Conservation (phyloP, 495 filamentous ascomycete species). For the Neurospora sublineolata region DNA sequence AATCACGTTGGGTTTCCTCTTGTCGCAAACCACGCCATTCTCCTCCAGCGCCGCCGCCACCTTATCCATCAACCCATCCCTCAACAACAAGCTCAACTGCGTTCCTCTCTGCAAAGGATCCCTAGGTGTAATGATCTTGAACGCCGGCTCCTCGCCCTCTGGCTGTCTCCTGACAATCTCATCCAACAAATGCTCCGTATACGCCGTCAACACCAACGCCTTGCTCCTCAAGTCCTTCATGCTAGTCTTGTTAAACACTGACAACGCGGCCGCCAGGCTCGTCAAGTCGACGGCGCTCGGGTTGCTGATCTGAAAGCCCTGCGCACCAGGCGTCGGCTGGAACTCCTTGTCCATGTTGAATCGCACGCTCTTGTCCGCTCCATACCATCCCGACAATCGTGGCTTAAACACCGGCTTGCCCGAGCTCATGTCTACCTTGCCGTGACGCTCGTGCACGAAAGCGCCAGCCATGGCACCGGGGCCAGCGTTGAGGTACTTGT, state of each 20-base stretch:
- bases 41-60: constrained; percentile 56
- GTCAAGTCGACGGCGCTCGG: constrained; percentile 51
- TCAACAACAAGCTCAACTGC: constrained; percentile 66
- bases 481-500: constrained; percentile 89
- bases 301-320: constrained; percentile 55
- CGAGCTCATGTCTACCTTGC: constrained; percentile 31
- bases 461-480: constrained; percentile 73
- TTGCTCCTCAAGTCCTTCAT: constrained; percentile 60
- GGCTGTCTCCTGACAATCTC: constrained; percentile 9
- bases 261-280: constrained; percentile 59
- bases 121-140: constrained; percentile 67
- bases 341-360: constrained; percentile 74
- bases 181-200: constrained; percentile 59
- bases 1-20: constrained; percentile 77
- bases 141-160: constrained; percentile 37
- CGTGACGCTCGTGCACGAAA: constrained; percentile 73
- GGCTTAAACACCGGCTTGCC: constrained; percentile 16
- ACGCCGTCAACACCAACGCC: constrained; percentile 61
- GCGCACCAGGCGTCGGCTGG: constrained; percentile 52
- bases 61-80: constrained; percentile 51
- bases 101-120: constrained; percentile 65
- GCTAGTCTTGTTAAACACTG: constrained; percentile 57
- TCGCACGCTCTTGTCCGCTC: constrained; percentile 55
- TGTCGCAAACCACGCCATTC: constrained; percentile 66
- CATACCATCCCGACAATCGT: constrained; percentile 76